A percentile compares a stretch with the other conserved stretches of the same genome.
phyloP scores from a whole-genome alignment of 257 asterid genomes.

The Jacaranda mimosifolia region DNA sequence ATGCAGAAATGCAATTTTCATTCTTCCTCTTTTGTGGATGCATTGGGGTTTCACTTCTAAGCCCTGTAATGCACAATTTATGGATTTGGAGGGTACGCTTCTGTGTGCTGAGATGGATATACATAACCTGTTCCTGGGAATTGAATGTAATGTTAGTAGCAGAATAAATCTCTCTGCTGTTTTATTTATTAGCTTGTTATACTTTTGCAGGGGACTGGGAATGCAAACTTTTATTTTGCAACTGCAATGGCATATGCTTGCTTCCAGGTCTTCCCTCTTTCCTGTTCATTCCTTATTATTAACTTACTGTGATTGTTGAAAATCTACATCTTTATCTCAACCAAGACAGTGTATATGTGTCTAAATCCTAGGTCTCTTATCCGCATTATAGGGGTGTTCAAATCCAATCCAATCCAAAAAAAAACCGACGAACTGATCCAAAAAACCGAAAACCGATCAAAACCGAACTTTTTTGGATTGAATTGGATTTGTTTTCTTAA shows the following conservation, averaged over 20 bases:
- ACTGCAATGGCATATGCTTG: conserved; percentile 95
- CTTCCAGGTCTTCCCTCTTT: conserved; percentile 73
- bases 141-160: not conserved
- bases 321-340: conserved; percentile 15
- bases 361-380: not conserved
- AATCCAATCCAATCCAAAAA: not conserved
- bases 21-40: conserved; percentile 94
- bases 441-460: too few species aligned
- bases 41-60: conserved; percentile 86
- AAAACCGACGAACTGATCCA: too few species aligned
- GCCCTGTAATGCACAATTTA: conserved; percentile 98
- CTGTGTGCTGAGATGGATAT: conserved; percentile 28
- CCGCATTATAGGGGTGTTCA: not conserved
- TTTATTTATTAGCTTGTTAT: conserved; percentile 20
- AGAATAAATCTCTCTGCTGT: conserved; percentile 14
- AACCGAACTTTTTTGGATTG: too few species aligned
- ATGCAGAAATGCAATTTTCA: conserved; percentile 88
- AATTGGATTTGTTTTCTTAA: too few species aligned
- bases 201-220: conserved; percentile 91
- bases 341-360: conserved; percentile 1
- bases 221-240: conserved; percentile 96
- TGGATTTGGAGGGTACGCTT: conserved; percentile 99
- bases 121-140: conserved; percentile 25
- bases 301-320: not conserved
- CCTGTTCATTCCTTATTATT: conserved; percentile 23